phyloP scores from a whole-genome alignment of 2,329 filamentous ascomycete genomes.

The Fusarium caatingaense region DNA sequence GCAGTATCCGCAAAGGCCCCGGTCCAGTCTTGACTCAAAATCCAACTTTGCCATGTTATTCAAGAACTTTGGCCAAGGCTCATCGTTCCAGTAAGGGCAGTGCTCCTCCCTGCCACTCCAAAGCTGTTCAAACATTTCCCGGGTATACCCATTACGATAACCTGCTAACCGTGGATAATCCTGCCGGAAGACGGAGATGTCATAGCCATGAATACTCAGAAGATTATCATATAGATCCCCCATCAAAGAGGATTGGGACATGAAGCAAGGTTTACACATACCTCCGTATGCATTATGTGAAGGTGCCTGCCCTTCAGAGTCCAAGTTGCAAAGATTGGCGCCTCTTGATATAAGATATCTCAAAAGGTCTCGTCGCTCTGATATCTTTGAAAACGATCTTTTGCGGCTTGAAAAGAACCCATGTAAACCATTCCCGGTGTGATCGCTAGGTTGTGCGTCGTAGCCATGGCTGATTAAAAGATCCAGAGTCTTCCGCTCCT shows the following conservation, averaged over 20 bases:
- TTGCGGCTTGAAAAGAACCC: background rate
- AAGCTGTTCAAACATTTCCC: background rate
- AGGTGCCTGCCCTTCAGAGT: no score
- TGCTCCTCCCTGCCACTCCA: background rate
- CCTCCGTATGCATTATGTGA: background rate
- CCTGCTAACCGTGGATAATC: accelerated
- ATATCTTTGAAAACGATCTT: background rate
- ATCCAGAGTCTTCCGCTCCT: background rate
- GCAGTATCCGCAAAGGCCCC: accelerated
- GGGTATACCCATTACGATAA: background rate
- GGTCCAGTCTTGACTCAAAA: background rate
- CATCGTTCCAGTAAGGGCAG: slow-evolving; percentile 11
- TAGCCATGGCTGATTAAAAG: accelerated
- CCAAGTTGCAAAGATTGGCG: no score
- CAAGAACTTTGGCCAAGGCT: background rate
- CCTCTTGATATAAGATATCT: background rate
- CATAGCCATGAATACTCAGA: background rate
- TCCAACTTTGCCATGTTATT: background rate
- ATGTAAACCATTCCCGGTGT: no score
- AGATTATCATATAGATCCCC: background rate
- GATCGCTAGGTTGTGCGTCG: no score
- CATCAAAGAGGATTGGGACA: accelerated
- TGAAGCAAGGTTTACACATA: background rate
- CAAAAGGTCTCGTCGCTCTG: background rate
- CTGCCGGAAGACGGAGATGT: background rate